phyloP scores from a whole-genome alignment of 2,329 filamentous ascomycete genomes.

The Aureobasidium lini region DNA sequence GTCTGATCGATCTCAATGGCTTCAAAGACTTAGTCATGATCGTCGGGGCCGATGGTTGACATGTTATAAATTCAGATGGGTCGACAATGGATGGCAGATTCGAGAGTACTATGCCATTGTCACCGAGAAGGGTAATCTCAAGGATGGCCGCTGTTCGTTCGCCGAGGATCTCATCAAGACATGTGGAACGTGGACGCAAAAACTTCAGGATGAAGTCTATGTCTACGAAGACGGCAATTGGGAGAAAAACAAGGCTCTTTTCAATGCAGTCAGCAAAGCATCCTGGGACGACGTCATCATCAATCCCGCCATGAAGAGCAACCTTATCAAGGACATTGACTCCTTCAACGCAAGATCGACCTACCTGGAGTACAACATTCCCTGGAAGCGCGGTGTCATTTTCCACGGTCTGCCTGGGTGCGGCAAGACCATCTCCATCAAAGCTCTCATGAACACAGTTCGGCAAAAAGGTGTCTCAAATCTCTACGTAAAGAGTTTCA shows the following conservation, averaged over 20 bases:
- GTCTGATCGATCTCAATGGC: neutral
- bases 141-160: conserved; percentile 24
- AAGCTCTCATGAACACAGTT: conserved; percentile 36
- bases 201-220: conserved; percentile 32
- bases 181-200: conserved; percentile 31
- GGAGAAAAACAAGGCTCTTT: conserved; percentile 33
- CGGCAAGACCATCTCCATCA: conserved; percentile 41
- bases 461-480: conserved; percentile 31
- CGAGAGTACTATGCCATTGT: neutral
- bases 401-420: conserved; percentile 35
- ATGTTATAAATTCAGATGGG: conserved; percentile 30
- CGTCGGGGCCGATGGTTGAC: conserved; percentile 20
- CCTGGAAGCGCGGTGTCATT: conserved; percentile 42
- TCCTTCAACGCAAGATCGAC: conserved; percentile 33
- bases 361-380: conserved; percentile 37
- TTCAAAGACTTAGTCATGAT: neutral
- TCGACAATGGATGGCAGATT: neutral
- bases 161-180: conserved; percentile 33
- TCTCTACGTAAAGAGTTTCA: conserved; percentile 31
- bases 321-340: conserved; percentile 31
- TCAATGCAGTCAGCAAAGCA: conserved; percentile 33
- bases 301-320: conserved; percentile 37
- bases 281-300: conserved; percentile 42
- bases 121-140: neutral
- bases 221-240: conserved; percentile 37